A percentile compares a stretch with the other conserved stretches of the same genome.
Evolutionary conservation across 495 filamentous ascomycete species (phyloP).

Genomic region (Xylaria acuta): DNA sequence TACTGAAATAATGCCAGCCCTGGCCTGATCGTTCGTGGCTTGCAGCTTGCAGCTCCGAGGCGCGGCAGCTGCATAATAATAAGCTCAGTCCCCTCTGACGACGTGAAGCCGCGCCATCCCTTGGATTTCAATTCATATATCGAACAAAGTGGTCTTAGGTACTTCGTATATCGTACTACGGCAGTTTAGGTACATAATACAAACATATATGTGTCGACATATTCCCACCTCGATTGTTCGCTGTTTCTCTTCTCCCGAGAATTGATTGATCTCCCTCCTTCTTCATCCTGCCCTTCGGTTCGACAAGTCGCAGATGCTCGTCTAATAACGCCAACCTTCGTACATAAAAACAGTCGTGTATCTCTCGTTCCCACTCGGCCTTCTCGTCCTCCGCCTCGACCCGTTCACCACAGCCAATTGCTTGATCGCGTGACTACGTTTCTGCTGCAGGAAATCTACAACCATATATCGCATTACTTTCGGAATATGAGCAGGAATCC

Average conservation of each 20-base stretch:
- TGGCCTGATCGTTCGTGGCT: conserved; percentile 28
- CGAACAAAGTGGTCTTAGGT: conserved; percentile 4
- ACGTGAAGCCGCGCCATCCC: neutral
- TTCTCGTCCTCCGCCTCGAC: conserved; percentile 3
- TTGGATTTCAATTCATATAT: neutral
- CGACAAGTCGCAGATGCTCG: conserved; percentile 7
- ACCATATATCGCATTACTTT: conserved; percentile 19
- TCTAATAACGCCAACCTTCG: neutral
- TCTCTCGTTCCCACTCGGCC: neutral
- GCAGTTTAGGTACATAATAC: conserved; percentile 29
- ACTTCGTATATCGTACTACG: conserved; percentile 27
- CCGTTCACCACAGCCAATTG: conserved; percentile 21
- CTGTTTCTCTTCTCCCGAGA: conserved; percentile 33
- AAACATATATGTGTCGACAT: conserved; percentile 21
- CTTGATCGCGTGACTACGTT: conserved; percentile 36
- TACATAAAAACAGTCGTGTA: conserved; percentile 7
- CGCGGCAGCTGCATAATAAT: conserved; percentile 21
- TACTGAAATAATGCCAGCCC: conserved; percentile 12
- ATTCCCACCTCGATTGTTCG: conserved; percentile 20
- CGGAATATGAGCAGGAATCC: conserved; percentile 40
- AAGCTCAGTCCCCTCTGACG: conserved; percentile 9
- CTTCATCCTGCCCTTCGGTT: conserved; percentile 21
- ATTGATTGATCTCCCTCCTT: conserved; percentile 31
- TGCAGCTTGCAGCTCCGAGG: conserved; percentile 28
- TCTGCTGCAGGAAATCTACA: conserved; percentile 31